phyloP scores from a whole-genome alignment of 257 asterid species.

The Solanum chilense region DNA sequence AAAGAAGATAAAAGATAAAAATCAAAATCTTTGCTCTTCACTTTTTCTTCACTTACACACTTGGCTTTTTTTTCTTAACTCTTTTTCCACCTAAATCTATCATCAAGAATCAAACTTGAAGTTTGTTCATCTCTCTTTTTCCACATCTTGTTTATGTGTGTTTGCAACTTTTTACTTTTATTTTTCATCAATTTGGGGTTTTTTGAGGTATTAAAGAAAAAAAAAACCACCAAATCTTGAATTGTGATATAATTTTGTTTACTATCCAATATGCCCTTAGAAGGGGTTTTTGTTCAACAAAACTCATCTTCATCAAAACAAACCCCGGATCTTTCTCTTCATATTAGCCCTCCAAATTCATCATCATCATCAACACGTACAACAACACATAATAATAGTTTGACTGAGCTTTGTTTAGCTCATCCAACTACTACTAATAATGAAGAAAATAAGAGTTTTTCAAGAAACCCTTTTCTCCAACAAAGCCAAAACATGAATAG shows the following conservation, averaged over 20 bases:
- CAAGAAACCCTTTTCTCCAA: neutral
- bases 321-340: conserved; percentile 7
- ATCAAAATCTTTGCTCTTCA: neutral
- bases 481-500: neutral
- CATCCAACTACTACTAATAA: neutral
- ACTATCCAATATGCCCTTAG: neutral
- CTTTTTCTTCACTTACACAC: neutral
- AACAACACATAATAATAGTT: neutral
- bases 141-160: neutral
- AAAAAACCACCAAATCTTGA: neutral
- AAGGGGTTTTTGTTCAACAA: conserved; percentile 6
- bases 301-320: neutral
- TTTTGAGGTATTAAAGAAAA: neutral
- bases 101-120: conserved; percentile 2
- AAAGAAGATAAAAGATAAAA: neutral
- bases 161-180: neutral
- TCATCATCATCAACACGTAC: neutral
- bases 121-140: neutral
- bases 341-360: conserved; percentile 7
- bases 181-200: neutral
- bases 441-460: neutral
- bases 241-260: neutral
- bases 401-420: neutral
- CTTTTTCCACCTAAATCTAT: neutral
- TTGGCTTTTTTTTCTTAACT: neutral